Base-by-base conservation (phyloP, 108 stramenopile species). In the Cyclotella cryptica region DNA sequence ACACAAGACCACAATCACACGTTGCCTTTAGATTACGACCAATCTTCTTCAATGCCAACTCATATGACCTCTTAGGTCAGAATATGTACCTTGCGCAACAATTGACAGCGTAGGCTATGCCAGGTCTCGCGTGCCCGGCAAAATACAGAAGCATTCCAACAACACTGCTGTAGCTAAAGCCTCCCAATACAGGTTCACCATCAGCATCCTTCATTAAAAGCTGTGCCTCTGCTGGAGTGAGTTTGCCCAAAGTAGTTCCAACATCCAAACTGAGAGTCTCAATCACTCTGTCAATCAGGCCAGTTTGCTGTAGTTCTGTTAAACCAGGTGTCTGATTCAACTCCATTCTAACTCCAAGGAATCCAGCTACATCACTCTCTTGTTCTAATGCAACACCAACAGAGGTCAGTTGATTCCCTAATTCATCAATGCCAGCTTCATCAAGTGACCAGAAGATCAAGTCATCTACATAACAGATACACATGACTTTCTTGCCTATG, bases 381-480 rank as follows among this genome's bases (percentile, higher is more conserved):
- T 22, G 24, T 58, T 58, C 57, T 27, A 58, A 28, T 19, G 1
- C 21, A 22, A 58, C 24, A 6, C 57, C 57, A 27, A 27, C 57
- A 14, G 18, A 18, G 18, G 3, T 14, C 21, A 58, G 27, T 22
- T 58, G 18, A 4, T 22, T 58, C 3, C 26, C 57, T 15, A 58
- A 24, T 14, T 27, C 57, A 27, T 27, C 21, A 35, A 72, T 60
- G 35, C 40, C n/a, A 6, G 3, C 59, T 26, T 54, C 71, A 17
- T 76, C 66, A 21, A 13, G 13, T 17, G 77, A 69, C 52, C 61
- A 84, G 40, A 84, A 74, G 1, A 84, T 30, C 12, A 67, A 54
- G 44, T 87, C 79, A 47, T 49, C 67, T 3, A 69, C 46, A 35
- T 35, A 69, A 5, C 19, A 18, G 18, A 40, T 60, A 10, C 24